These are phyloP conservation scores for Apophysomyces variabilis DNA, from an alignment of 371 early-diverging fungal species.

Conservation along the genomic window DNA sequence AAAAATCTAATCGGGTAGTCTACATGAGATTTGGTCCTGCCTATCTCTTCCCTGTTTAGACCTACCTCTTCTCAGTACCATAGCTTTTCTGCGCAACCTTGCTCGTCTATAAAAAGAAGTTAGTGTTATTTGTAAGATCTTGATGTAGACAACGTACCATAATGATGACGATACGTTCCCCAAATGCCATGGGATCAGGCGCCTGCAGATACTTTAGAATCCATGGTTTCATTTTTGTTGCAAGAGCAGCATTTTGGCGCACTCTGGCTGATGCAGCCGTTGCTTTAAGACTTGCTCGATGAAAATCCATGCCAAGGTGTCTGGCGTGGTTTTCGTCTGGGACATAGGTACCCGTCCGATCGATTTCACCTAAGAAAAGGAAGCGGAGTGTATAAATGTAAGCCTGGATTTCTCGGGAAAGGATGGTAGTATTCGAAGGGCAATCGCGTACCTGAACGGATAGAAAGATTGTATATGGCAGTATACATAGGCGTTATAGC, in stretches of 20 bases:
- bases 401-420: background rate
- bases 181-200: conserved; percentile 33
- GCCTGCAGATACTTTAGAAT: conserved; percentile 49
- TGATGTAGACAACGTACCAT: background rate
- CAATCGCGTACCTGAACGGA: background rate
- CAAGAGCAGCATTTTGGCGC: conserved; percentile 4
- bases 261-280: background rate
- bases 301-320: background rate
- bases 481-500: conserved; percentile 35
- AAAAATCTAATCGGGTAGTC: conserved; percentile 45
- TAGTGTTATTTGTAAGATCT: background rate
- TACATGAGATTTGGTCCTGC: background rate
- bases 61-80: conserved; percentile 67
- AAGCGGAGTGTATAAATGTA: background rate
- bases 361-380: background rate
- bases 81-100: conserved; percentile 77
- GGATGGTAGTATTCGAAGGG: background rate
- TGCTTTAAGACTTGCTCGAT: conserved; percentile 8
- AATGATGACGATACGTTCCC: conserved; percentile 68
- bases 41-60: background rate
- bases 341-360: background rate
- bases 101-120: conserved; percentile 39
- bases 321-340: background rate
- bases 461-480: conserved; percentile 9
- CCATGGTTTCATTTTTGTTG: conserved; percentile 33